Evolutionary conservation across 345 rosid species (phyloP), one percentile per base, ranked within the genome.

Genomic region (Sonneratia alba): DNA sequence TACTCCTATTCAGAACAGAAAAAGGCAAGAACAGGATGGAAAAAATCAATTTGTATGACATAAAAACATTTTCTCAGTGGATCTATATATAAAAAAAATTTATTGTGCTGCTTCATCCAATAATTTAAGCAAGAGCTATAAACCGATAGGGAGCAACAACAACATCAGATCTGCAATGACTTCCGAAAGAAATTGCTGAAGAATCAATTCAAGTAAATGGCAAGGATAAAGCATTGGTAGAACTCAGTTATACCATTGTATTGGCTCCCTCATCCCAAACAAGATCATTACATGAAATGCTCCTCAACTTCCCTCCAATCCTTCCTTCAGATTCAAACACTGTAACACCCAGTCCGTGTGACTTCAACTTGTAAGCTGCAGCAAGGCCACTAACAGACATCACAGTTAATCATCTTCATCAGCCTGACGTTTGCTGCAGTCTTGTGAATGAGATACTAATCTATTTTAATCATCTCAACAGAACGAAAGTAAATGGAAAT

Each of bases 241-340:
- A 67, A 10, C 32, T 67, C 47, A 37, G 27, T 24, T 36, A 22
- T 73, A 94, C 96, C 97, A 94, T 91, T 1, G 98, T 91, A 82
- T 91, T 94, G 19, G 98, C 97, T 79, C 98, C 98, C 77, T 91
- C 91, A 8, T 94, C 98, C 98, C 97, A 94, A 74, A 88, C 66
- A 57, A 94, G 83, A 66, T 83, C 97, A 48, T 80, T 76, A 59
- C 43, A 80, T 9, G 80, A 81, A 73, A 87, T 85, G 80, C 95
- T 91, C 74, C 86, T 86, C 74, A 91, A 79, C 84, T 83, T 94
- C 75, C 98, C 98, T 75, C 98, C 98, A 64, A 84, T 87, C 77
- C 87, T 84, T 69, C 69, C 96, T 77, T 91, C 96, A 56, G 96
- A 86, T 87, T 91, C 97, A 75, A 88, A 88, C 59, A 94, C 91